Evolutionary conservation across 2,329 filamentous ascomycete species (phyloP).

Genomic region (Fusarium neocosmosporiellum): DNA sequence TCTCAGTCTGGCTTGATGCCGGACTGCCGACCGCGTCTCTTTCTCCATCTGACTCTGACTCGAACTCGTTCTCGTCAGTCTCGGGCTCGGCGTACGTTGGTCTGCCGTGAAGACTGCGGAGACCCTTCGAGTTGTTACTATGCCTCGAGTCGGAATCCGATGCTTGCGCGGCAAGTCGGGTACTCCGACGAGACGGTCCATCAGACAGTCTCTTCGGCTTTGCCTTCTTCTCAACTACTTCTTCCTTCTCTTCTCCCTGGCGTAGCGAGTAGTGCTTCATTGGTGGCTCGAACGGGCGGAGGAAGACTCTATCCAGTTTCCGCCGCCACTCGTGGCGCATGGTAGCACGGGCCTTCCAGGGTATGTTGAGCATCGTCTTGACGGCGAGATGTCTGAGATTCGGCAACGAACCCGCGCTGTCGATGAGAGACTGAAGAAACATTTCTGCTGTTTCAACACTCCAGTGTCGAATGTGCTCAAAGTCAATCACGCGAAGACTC

Average conservation of each 20-base stretch:
- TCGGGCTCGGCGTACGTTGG: slow-evolving; percentile 59
- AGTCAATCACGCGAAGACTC: slow-evolving; percentile 76
- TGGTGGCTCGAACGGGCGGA: slow-evolving; percentile 60
- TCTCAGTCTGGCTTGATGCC: slow-evolving; percentile 10
- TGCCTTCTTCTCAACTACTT: slow-evolving; percentile 30
- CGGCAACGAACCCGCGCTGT: slow-evolving; percentile 73
- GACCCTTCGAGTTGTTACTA: slow-evolving; percentile 30
- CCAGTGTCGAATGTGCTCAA: slow-evolving; percentile 83
- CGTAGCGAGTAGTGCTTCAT: slow-evolving; percentile 38
- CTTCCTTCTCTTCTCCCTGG: slow-evolving; percentile 12
- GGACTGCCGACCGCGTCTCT: slow-evolving; percentile 7
- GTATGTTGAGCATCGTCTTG: slow-evolving; percentile 80
- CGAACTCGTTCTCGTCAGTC: slow-evolving; percentile 57
- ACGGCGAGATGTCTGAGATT: slow-evolving; percentile 77
- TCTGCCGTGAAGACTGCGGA: slow-evolving; percentile 31
- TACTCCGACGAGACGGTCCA: slow-evolving; percentile 51
- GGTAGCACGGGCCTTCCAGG: slow-evolving; percentile 84
- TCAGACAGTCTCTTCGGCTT: slow-evolving; percentile 27
- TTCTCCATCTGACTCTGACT: slow-evolving; percentile 38
- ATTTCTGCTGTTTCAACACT: slow-evolving; percentile 74
- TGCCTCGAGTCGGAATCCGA: slow-evolving; percentile 41
- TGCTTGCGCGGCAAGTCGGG: slow-evolving; percentile 47
- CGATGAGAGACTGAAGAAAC: slow-evolving; percentile 82
- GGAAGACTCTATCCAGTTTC: slow-evolving; percentile 75
- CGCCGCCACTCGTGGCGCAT: slow-evolving; percentile 82